Evolutionary conservation across 495 filamentous ascomycete species (phyloP).

Genomic region (Hypoxylon subgilvum): DNA sequence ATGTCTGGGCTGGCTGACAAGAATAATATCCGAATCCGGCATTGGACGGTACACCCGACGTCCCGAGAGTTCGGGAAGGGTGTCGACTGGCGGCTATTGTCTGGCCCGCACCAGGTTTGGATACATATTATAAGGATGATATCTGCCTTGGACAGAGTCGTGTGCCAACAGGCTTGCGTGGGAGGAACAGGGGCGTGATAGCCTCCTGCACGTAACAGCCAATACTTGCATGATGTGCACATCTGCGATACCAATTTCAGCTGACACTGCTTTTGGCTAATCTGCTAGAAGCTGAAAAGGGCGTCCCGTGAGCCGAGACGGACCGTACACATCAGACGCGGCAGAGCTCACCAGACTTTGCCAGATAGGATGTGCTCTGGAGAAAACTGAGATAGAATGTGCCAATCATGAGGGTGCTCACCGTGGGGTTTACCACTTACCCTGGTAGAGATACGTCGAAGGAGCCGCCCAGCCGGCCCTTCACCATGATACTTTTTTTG

Average conservation of each 20-base stretch:
- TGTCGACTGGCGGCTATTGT: not conserved
- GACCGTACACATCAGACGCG: slow-evolving; percentile 2
- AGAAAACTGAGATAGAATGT: slow-evolving; percentile 9
- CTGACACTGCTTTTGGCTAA: slow-evolving; percentile 6
- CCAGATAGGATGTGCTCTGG: not conserved
- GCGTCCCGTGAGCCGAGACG: slow-evolving; percentile 2
- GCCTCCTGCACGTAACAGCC: slow-evolving; percentile 30
- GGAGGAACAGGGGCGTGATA: slow-evolving; percentile 2
- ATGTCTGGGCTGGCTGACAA: not conserved
- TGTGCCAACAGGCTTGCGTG: slow-evolving; percentile 13
- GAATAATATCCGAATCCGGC: slow-evolving; percentile 14
- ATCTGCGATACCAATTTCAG: slow-evolving; percentile 5
- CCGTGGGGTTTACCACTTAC: slow-evolving; percentile 28
- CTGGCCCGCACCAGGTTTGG: not conserved
- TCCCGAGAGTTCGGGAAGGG: slow-evolving; percentile 30
- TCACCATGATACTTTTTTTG: slow-evolving; percentile 7
- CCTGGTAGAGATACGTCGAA: slow-evolving; percentile 26
- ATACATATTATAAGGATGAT: too few relatives aligned
- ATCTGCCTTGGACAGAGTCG: too few relatives aligned
- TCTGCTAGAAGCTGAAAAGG: not conserved
- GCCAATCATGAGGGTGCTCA: slow-evolving; percentile 8
- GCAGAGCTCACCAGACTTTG: slow-evolving; percentile 4
- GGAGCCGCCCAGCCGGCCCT: slow-evolving; percentile 27
- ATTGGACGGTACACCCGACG: slow-evolving; percentile 8
- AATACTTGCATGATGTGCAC: slow-evolving; percentile 25